Evolutionary conservation across 371 early-diverging fungal species (phyloP).

Genomic region (Mortierella sp.): DNA sequence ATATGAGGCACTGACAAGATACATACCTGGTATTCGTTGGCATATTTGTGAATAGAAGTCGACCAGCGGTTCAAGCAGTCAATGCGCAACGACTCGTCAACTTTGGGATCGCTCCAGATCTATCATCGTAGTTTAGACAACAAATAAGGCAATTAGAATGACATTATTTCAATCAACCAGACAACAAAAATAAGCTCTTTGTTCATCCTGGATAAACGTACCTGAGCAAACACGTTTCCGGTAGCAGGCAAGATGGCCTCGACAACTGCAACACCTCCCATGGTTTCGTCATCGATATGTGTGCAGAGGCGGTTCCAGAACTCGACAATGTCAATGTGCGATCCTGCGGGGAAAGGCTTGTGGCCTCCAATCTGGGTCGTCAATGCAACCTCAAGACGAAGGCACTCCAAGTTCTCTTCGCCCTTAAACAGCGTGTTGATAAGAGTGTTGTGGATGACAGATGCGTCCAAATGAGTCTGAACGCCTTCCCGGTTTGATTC

Average conservation of each 20-base stretch:
- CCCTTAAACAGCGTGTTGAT: constrained; percentile 64
- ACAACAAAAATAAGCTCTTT: neutral
- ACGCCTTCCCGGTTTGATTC: constrained; percentile 36
- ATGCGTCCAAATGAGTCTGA: constrained; percentile 31
- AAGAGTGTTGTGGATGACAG: constrained; percentile 59
- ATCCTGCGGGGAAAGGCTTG: constrained; percentile 58
- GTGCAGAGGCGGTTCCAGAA: constrained; percentile 54
- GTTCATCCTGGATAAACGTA: neutral
- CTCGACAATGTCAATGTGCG: constrained; percentile 51
- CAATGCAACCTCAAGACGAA: constrained; percentile 63
- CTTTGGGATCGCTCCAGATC: constrained; percentile 49
- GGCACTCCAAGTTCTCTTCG: constrained; percentile 69
- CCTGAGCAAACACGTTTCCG: constrained; percentile 55
- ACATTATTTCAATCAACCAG: neutral
- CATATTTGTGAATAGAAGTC: constrained; percentile 61
- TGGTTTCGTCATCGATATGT: constrained; percentile 45
- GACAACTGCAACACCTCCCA: constrained; percentile 54
- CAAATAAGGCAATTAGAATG: neutral
- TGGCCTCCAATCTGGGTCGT: constrained; percentile 49
- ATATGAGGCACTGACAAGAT: no score
- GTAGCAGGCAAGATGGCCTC: constrained; percentile 55
- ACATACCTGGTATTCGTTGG: constrained; percentile 64
- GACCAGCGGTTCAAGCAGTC: constrained; percentile 66
- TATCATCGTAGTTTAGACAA: constrained; percentile 8
- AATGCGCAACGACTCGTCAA: constrained; percentile 38